These are phyloP conservation scores for Leishmania braziliensis DNA, from an alignment of 208 protist species.

Conservation along the genomic window DNA sequence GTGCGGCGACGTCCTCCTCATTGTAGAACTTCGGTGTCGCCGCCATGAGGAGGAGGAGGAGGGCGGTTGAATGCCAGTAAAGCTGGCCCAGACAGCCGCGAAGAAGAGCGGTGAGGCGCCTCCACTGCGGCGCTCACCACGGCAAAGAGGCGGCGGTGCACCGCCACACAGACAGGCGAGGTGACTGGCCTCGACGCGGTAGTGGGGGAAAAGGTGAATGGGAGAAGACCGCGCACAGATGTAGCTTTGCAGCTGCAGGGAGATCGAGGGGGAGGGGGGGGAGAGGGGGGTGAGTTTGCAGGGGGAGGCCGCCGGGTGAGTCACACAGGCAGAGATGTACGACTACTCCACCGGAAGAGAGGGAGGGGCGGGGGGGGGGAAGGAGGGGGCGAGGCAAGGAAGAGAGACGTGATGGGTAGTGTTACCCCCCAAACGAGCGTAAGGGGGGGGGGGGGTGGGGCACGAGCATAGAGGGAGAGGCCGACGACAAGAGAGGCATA, in stretches of 20 bases:
- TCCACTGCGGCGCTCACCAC: background rate
- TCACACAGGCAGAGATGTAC: background rate
- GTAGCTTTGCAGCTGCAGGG: background rate
- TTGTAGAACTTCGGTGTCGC: constrained; percentile 44
- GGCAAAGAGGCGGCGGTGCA: background rate
- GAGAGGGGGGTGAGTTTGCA: background rate
- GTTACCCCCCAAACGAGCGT: background rate
- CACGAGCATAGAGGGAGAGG: background rate
- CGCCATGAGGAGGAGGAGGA: background rate
- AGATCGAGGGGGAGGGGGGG: background rate
- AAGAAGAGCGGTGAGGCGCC: background rate
- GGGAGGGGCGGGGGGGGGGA: background rate
- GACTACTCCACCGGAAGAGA: background rate
- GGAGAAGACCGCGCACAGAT: background rate
- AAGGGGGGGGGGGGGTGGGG: too few species aligned
- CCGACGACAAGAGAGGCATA: too few species aligned
- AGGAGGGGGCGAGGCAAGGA: background rate
- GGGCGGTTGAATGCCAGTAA: background rate
- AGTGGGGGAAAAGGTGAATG: background rate
- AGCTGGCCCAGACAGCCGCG: background rate
- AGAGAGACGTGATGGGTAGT: background rate
- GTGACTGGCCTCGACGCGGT: background rate
- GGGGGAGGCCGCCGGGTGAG: background rate
- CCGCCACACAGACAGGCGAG: background rate
- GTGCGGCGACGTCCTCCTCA: constrained; percentile 58